phyloP scores from a whole-genome alignment of 1,139 yeast genomes.

The Hansenula lynferdii region DNA sequence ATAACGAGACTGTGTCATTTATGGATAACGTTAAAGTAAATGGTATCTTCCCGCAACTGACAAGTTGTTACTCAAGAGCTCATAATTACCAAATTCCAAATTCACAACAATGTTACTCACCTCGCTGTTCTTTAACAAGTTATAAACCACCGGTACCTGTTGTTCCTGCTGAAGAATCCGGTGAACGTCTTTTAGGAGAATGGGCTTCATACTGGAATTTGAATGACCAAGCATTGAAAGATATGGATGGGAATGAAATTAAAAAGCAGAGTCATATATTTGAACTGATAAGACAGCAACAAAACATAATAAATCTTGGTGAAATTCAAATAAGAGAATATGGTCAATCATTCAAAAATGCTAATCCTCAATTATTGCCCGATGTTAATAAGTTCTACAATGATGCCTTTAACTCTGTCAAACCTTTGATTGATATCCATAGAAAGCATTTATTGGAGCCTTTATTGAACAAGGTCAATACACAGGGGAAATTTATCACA shows the following conservation, averaged over 20 bases:
- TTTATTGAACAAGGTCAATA: slow-evolving; percentile 38
- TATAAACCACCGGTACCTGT: slow-evolving; percentile 18
- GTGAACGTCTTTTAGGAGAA: slow-evolving; percentile 32
- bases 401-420: slow-evolving; percentile 57
- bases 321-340: slow-evolving; percentile 58
- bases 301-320: slow-evolving; percentile 67
- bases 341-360: slow-evolving; percentile 38
- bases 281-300: slow-evolving; percentile 72
- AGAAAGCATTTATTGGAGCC: slow-evolving; percentile 53
- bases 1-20: slow-evolving; percentile 20
- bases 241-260: slow-evolving; percentile 49
- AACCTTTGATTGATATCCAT: slow-evolving; percentile 58
- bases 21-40: slow-evolving; percentile 18
- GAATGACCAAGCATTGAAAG: slow-evolving; percentile 50
- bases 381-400: slow-evolving; percentile 51
- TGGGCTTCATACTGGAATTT: slow-evolving; percentile 80
- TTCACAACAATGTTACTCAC: slow-evolving; percentile 17
- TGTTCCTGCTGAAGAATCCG: slow-evolving; percentile 9
- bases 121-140: slow-evolving; percentile 19
- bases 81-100: slow-evolving; percentile 4
- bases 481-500: slow-evolving; percentile 64
- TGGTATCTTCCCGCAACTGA: slow-evolving; percentile 17
- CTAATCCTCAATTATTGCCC: slow-evolving; percentile 37
- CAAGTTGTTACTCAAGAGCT: slow-evolving; percentile 20
- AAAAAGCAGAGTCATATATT: slow-evolving; percentile 74